Evolutionary conservation across 306 rosid genomes (phyloP).

Genomic region (Castanea crenata): DNA sequence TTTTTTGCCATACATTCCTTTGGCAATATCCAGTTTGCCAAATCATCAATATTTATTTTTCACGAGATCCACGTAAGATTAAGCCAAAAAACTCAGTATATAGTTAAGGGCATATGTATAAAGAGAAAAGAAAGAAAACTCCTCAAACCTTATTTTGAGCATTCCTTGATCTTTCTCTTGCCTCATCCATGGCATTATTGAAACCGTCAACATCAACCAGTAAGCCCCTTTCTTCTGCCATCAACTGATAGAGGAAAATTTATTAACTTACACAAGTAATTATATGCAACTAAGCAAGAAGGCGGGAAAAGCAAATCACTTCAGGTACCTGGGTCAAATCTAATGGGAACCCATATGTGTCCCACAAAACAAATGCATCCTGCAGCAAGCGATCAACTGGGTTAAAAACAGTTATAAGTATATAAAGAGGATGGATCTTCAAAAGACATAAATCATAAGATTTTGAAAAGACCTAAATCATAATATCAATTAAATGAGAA

Average conservation of each 20-base stretch:
- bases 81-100: neutral
- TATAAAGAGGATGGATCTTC: neutral
- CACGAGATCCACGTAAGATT: neutral
- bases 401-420: conserved; percentile 26
- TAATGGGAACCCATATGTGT: conserved; percentile 89
- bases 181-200: conserved; percentile 79
- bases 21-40: neutral
- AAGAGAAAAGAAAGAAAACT: conserved; percentile 22
- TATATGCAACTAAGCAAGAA: conserved; percentile 7
- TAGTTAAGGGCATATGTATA: neutral
- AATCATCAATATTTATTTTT: neutral
- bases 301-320: conserved; percentile 2
- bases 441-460: neutral
- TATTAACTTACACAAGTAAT: conserved; percentile 4
- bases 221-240: conserved; percentile 95
- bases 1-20: neutral
- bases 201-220: conserved; percentile 78
- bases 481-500: conserved; percentile 4
- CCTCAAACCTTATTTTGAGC: conserved; percentile 76
- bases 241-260: conserved; percentile 55
- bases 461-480: neutral
- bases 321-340: conserved; percentile 90
- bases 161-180: conserved; percentile 90
- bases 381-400: conserved; percentile 35
- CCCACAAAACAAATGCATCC: conserved; percentile 99